phyloP scores from a whole-genome alignment of 2,329 filamentous ascomycete species.

The Didymella segeticola region DNA sequence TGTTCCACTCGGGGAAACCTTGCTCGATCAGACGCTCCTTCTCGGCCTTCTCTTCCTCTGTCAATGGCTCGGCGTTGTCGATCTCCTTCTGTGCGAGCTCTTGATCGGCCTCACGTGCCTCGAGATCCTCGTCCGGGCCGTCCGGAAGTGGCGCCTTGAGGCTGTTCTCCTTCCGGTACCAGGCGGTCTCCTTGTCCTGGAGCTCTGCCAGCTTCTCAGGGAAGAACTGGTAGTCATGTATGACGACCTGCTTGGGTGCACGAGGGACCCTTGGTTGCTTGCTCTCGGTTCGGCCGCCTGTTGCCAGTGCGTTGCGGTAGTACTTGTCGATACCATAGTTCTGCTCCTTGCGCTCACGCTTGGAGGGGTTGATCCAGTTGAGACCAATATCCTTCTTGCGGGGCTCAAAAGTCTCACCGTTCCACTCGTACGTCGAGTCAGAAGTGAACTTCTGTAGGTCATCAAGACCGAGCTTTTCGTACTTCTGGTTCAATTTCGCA shows the following conservation, averaged over 20 bases:
- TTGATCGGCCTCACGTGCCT: slow-evolving; percentile 85
- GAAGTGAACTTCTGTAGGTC: slow-evolving; percentile 98
- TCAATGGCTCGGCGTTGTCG: slow-evolving; percentile 86
- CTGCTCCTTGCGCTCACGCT: slow-evolving; percentile 97
- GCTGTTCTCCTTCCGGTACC: slow-evolving; percentile 92
- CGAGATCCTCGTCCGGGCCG: slow-evolving; percentile 84
- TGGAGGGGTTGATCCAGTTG: slow-evolving; percentile 97
- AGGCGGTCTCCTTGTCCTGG: slow-evolving; percentile 95
- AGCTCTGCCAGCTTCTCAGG: slow-evolving; percentile 82
- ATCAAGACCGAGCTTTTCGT: slow-evolving; percentile 95
- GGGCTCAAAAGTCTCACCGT: slow-evolving; percentile 92
- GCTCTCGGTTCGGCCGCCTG: slow-evolving; percentile 78
- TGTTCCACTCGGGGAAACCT: slow-evolving; percentile 95
- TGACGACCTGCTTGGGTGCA: slow-evolving; percentile 87
- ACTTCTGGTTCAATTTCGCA: slow-evolving; percentile 87
- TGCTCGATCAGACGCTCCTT: slow-evolving; percentile 82
- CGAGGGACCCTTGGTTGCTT: slow-evolving; percentile 94
- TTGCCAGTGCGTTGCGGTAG: slow-evolving; percentile 89
- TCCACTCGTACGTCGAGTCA: slow-evolving; percentile 98
- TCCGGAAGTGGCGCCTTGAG: slow-evolving; percentile 93
- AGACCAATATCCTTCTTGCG: slow-evolving; percentile 85
- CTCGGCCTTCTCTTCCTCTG: slow-evolving; percentile 85
- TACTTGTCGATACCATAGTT: slow-evolving; percentile 99
- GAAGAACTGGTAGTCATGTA: slow-evolving; percentile 98
- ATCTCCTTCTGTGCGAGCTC: slow-evolving; percentile 90